Conservation (phyloP, 169 alveolate genomes). For the Cryptosporidium parvum region DNA sequence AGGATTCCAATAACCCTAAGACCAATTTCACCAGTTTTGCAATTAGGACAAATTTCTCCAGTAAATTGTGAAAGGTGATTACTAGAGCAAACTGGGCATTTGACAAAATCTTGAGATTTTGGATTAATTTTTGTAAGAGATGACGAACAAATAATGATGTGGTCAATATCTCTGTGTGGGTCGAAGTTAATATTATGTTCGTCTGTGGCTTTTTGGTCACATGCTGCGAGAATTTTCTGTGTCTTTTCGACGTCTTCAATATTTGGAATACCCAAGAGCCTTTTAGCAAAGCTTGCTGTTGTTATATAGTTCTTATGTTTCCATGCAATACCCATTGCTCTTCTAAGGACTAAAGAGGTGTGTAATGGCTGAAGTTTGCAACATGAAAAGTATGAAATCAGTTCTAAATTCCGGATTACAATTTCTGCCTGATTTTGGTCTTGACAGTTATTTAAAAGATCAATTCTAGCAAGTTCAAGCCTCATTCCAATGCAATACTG, state of each 20-base stretch:
- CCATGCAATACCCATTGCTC: constrained; percentile 90
- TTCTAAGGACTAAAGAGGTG: constrained; percentile 84
- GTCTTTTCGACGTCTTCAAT: constrained; percentile 79
- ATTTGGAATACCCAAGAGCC: constrained; percentile 77
- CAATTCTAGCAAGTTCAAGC: constrained; percentile 79
- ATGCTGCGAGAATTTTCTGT: constrained; percentile 77
- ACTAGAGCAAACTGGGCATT: constrained; percentile 58
- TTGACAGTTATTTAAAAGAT: constrained; percentile 81
- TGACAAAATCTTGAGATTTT: constrained; percentile 43
- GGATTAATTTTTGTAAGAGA: constrained; percentile 70
- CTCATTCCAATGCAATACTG: constrained; percentile 79
- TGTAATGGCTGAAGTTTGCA: constrained; percentile 85
- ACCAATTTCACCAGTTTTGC: constrained; percentile 71
- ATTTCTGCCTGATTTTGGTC: constrained; percentile 75
- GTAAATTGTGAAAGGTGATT: constrained; percentile 59
- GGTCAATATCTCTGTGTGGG: constrained; percentile 78
- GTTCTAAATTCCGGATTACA: constrained; percentile 83
- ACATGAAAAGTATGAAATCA: constrained; percentile 87
- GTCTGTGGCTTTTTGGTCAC: constrained; percentile 83
- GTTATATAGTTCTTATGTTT: constrained; percentile 87
- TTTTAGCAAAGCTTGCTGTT: constrained; percentile 81
- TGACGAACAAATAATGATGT: constrained; percentile 43
- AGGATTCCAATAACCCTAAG: constrained; percentile 66
- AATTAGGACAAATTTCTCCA: constrained; percentile 47
- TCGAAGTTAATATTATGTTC: constrained; percentile 79